Base-by-base conservation (phyloP, 2,329 filamentous ascomycete species). In the Podosphaera fusca region DNA sequence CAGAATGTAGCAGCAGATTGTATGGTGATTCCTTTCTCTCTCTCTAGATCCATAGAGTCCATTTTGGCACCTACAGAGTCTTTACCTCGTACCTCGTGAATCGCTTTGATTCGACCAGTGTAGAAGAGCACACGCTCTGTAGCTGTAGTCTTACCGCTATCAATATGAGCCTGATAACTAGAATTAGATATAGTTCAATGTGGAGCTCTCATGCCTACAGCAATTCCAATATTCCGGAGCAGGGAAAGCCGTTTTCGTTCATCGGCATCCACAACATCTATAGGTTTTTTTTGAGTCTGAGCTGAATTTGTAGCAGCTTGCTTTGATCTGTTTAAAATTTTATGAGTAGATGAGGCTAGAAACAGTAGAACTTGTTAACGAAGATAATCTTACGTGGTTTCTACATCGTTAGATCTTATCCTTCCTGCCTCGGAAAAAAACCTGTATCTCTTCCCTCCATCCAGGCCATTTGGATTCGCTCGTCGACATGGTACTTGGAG, bases 1-100 rank as follows among this genome's bases (percentile, higher is more conserved):
- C 87, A 94, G 70, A 95, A 98, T 0, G 92, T 98, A 31, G 92
- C 92, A 9, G 92, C 92, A 63, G 90, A 96, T 71, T 98, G 90
- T 67, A 98, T 98, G 58, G 92, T 98, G 69, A 98, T 98, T 66
- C 92, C 92, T 75, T 95, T 95, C 70, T 96, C 92, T 71, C 92
- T 79, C 73, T 98, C 92, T 63, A 98, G 76, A 65, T 98, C 92
- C 92, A 98, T 98, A 33, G 89, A 95, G 74, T 98, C 92, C 92
- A 98, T 98, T 75, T 98, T 98, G 60, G 92, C 92, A 62, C 92
- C 92, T 46, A 95, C 88, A 40, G 85, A 80, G 76, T 98, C 92
- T 68, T 90, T 89, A 59, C 88, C 88, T 67, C 92, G 81, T 49
- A 98, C 92, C 72, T 98, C 92, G 74, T 98, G 92, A 66, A 98